Evolutionary conservation across 2,329 filamentous ascomycete genomes (phyloP), one percentile per base, ranked within the genome.

Genomic region (Aspergillus aculeatinus): DNA sequence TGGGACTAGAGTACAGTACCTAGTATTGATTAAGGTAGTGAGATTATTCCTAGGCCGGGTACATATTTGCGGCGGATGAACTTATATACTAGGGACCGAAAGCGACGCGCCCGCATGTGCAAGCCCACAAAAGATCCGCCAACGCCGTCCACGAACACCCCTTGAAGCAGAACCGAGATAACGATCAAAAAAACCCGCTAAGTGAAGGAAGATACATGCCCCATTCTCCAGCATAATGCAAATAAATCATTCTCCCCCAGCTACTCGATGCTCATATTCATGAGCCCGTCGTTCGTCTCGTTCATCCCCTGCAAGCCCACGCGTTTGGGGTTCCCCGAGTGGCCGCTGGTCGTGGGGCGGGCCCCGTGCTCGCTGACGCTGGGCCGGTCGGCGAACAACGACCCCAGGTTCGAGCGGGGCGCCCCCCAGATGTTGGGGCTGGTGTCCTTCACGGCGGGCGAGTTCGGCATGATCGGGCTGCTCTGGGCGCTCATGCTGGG

Each of bases 221-320:
- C 27, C 2, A 29, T 29, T 29, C 27, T 29, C 27, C 27, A 29
- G 27, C 27, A 29, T 29, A 29, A 29, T 29, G 27, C 27, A 29
- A 29, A 2, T 9, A 29, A 29, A 2, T 9, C 3, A 29, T 29
- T 29, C 7, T 29, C 9, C 27, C 27, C 27, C 14, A 19, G 39
- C 16, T 7, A 19, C 14, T 97, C 93, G 70, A 97, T 96, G 75
- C 91, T 96, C 90, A 98, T 95, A 69, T 94, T 92, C 89, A 96
- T 96, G 65, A 97, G 82, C 1, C 92, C 91, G 74, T 97, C 94
- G 72, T 92, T 92, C n/a, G 94, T 94, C 76, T 97, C 94, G 19
- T 86, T 89, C 93, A 98, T 97, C 1, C 93, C 92, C 76, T 97
- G 93, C 67, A 96, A 83, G 9, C 92, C 92, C 14, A 96, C 82